Base-by-base conservation (phyloP, 306 rosid species). In the Casuarina cunninghamiana region DNA sequence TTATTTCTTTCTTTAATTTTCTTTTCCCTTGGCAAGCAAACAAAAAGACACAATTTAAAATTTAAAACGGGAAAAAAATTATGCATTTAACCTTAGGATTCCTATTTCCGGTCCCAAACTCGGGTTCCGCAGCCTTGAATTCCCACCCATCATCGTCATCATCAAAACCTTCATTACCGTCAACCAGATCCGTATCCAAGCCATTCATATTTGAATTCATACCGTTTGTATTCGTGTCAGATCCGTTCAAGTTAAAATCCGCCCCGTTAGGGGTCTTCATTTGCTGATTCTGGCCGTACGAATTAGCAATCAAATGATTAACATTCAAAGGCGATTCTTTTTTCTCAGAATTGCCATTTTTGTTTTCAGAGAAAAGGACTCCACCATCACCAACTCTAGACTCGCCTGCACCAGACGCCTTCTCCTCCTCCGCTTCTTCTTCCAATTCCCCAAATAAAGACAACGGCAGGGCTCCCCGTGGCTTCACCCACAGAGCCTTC, bases 81-180 rank as follows among this genome's bases (percentile, higher is more conserved):
- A 41, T 7, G 50, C 6, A 44, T 69, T 78, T 78, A 26, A 87
- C 89, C 91, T 85, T 57, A 37, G 45, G 71, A 83, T 77, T 67
- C 53, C 72, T 86, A 78, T 32, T 83, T 7, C 78, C 81, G 53
- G 11, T 75, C 66, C 61, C 85, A 49, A 75, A 72, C 71, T 81
- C 88, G 53, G 87, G 50, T 78, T 88, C 90, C 3, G 98, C 98
- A 60, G 86, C 85, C 85, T 91, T 93, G 84, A 95, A 95, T 80
- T 95, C 98, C 98, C 98, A 95, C 43, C 98, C 97, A 82, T 82
- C 97, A 10, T 89, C 85, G 19, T 80, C 93, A 9, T 80, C 90
- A 50, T 79, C 83, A 73, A 67, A 41, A 69, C 82, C 83, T n/a
- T 75, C 87, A 54, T 45, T 75, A 13, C 53, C 85, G 32, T 79